A percentile compares a stretch with the other conserved stretches of the same genome.
These are phyloP conservation scores for Fusarium chlamydosporum DNA, from an alignment of 2,329 filamentous ascomycete genomes.

Conservation along the genomic window DNA sequence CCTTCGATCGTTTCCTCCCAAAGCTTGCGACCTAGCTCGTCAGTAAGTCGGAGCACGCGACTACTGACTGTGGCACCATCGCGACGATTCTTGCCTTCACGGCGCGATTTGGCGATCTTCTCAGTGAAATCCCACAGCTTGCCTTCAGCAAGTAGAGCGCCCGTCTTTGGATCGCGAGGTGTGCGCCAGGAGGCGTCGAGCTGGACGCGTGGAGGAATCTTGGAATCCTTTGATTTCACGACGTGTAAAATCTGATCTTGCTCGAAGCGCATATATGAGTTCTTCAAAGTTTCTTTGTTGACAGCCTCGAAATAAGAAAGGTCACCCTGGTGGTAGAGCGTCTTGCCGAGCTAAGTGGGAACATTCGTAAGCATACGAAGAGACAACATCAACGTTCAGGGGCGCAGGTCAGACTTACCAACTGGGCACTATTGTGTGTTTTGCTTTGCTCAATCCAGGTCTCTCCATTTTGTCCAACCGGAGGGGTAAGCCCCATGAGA, in stretches of 20 bases:
- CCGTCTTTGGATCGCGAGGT: constrained; percentile 71
- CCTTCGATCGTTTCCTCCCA: constrained; percentile 70
- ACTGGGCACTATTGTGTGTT: constrained; percentile 84
- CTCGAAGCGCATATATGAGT: constrained; percentile 88
- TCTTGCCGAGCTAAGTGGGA: constrained; percentile 82
- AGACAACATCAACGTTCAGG: background rate
- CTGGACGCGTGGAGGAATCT: constrained; percentile 72
- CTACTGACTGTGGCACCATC: constrained; percentile 91
- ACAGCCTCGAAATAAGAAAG: constrained; percentile 98
- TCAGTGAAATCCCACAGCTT: constrained; percentile 93
- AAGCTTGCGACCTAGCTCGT: constrained; percentile 77
- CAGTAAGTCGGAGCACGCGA: constrained; percentile 82
- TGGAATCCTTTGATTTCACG: constrained; percentile 75
- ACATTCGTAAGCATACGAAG: constrained; percentile 25
- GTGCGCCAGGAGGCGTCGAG: constrained; percentile 83
- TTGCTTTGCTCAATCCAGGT: constrained; percentile 84
- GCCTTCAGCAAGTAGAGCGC: constrained; percentile 76
- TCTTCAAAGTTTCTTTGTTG: constrained; percentile 97
- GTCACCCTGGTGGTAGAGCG: constrained; percentile 96
- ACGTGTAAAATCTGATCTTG: constrained; percentile 90
- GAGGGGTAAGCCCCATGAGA: constrained; percentile 87
- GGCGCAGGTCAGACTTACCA: constrained; percentile 65
- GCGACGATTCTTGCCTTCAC: constrained; percentile 96
- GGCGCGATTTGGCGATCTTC: constrained; percentile 82
- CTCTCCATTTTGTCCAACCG: constrained; percentile 69